A percentile compares a stretch with the other conserved stretches of the same genome.
Evolutionary conservation across 805 yeast species (phyloP).

Genomic region (Saccharomyces cerevisiae): DNA sequence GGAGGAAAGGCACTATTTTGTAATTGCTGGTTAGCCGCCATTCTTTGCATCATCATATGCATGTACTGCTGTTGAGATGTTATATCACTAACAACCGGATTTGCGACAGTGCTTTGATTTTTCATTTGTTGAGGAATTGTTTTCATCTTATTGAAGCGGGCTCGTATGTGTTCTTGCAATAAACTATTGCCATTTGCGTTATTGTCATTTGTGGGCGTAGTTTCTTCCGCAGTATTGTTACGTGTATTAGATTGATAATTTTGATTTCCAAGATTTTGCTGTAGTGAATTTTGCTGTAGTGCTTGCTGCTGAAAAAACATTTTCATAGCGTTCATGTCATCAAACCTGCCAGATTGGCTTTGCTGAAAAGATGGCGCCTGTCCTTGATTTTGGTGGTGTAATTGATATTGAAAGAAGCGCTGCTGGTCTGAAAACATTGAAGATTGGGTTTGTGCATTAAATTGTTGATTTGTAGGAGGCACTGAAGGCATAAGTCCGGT

Average conservation of each 20-base stretch:
- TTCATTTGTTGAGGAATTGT: not conserved
- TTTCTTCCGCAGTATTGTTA: not conserved
- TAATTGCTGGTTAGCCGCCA: constrained; percentile 1
- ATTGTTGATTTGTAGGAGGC: not conserved
- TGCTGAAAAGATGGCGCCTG: not conserved
- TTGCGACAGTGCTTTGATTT: not conserved
- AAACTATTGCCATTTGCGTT: not conserved
- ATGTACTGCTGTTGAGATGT: constrained; percentile 1
- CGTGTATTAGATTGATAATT: not conserved
- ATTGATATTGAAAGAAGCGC: not conserved
- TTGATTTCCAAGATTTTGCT: constrained; percentile 1
- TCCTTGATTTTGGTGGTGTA: not conserved
- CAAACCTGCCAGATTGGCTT: not conserved
- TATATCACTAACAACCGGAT: not conserved
- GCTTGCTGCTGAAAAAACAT: not conserved
- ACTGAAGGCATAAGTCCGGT: not conserved
- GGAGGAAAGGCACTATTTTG: not conserved
- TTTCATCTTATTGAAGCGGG: not conserved
- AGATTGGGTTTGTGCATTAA: not conserved
- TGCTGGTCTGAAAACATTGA: not conserved
- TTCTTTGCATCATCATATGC: constrained; percentile 5
- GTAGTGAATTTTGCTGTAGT: not conserved
- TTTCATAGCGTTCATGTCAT: not conserved
- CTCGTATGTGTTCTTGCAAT: not conserved
- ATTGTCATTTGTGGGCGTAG: not conserved